Base-by-base conservation (phyloP, 2,329 filamentous ascomycete species). In the Phialophora tarda region DNA sequence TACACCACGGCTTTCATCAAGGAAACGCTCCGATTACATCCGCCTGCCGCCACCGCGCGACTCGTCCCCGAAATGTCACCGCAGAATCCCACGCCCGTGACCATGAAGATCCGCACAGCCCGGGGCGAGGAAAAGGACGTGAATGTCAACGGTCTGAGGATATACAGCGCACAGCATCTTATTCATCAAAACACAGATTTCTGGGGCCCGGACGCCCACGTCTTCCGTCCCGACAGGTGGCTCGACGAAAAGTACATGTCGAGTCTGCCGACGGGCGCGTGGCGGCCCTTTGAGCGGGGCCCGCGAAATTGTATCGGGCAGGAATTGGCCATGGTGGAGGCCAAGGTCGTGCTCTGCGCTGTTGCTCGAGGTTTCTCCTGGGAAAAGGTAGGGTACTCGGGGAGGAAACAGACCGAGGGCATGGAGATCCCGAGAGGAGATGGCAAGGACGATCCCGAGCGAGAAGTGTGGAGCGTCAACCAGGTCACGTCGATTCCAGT, bases 261-360 rank as follows among this genome's bases (percentile, higher is more conserved):
- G 8, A 41, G 28, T 1, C 72, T 78, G 41, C 66, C 74, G 51
- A 78, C 81, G 50, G 80, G 81, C 59, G 82, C 83, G 0, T 88
- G 80, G 79, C 79, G 85, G 8, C 79, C 83, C 0, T 88, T 88
- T 73, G 84, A 85, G 69, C 78, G 81, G 59, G 86, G 86, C 0
- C 78, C 81, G 2, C 74, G 86, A 12, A 83, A 82, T 59, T 89
- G 86, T 71, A 80, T 87, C n/a, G 85, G 85, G 1, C 83, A 86
- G 72, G 82, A 84, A 66, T 76, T 87, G 53, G 85, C 82, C 0
- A 79, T 82, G 74, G 75, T 85, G n/a, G 85, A 87, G 73, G 72
- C 84, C 26, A 82, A 81, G 68, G 76, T 84, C 61, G 78, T 84
- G 14, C 74, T 87, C 30, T 81, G 81, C 5, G 80, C 84, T 72